A percentile compares a stretch with the other conserved stretches of the same genome.
Conservation (phyloP, 768 basidiomycete species). For the Tremella yokohamensis region DNA sequence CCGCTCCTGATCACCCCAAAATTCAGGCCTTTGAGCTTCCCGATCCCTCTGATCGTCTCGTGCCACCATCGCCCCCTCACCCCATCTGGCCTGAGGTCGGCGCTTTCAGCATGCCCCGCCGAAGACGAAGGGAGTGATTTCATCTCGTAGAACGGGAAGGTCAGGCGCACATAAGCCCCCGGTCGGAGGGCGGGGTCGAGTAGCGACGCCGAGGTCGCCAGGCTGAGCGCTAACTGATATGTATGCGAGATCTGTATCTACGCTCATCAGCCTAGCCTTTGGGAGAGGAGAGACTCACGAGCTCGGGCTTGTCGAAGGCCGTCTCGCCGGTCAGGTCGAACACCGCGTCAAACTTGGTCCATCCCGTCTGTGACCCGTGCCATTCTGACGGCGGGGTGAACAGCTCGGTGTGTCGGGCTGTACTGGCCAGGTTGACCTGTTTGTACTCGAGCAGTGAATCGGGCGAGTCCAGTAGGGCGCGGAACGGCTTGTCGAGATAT, state of each 20-base stretch:
- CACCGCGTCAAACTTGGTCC: conserved; percentile 38
- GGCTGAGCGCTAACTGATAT: conserved; percentile 35
- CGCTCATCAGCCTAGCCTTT: background rate
- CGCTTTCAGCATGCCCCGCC: conserved; percentile 30
- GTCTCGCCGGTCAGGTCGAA: conserved; percentile 48
- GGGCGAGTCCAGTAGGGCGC: conserved; percentile 21
- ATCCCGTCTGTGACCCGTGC: conserved; percentile 4
- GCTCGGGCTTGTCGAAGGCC: conserved; percentile 44
- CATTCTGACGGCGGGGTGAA: conserved; percentile 28
- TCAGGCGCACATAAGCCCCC: conserved; percentile 41
- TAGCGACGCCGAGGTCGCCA: conserved; percentile 36
- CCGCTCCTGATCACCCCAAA: conserved; percentile 38
- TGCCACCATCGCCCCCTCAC: conserved; percentile 48
- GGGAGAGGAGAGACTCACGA: conserved; percentile 21
- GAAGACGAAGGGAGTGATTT: conserved; percentile 41
- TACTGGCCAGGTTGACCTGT: conserved; percentile 39
- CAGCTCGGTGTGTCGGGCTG: conserved; percentile 25
- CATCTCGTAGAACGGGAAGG: conserved; percentile 47
- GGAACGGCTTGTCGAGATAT: conserved; percentile 43
- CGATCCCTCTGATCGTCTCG: conserved; percentile 41
- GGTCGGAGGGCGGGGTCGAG: conserved; percentile 20
- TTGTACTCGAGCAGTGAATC: conserved; percentile 36
- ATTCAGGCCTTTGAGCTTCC: conserved; percentile 30
- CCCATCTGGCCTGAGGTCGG: conserved; percentile 41
- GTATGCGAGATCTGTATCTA: conserved; percentile 47